Conservation (phyloP, 2,329 filamentous ascomycete species). For the Botrytis tulipae region DNA sequence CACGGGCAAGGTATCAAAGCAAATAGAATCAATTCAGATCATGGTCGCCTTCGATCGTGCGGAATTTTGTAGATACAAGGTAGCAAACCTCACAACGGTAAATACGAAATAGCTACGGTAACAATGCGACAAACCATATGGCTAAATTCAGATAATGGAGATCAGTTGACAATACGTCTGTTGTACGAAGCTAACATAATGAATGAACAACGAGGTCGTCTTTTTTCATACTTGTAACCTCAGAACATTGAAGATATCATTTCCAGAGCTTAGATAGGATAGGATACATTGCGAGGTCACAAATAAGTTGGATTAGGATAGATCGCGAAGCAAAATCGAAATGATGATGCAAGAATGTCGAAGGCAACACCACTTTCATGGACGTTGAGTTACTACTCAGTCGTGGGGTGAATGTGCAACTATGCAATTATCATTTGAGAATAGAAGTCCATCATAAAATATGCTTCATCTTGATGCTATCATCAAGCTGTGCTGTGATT, state of each 20-base stretch:
- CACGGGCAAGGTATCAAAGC: neutral
- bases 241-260: neutral
- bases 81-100: neutral
- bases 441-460: neutral
- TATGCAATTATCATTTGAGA: neutral
- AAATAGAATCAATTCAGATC: neutral
- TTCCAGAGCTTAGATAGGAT: neutral
- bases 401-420: neutral
- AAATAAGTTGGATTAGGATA: neutral
- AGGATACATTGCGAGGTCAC: neutral
- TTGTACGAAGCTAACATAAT: neutral
- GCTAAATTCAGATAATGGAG: neutral
- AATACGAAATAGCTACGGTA: neutral
- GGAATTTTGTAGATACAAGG: neutral
- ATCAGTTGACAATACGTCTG: neutral
- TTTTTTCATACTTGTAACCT: neutral
- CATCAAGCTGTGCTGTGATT: neutral
- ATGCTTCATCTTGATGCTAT: neutral
- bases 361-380: neutral
- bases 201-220: neutral
- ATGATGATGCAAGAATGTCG: neutral
- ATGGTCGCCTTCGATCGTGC: neutral
- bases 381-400: neutral
- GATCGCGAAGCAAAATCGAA: neutral
- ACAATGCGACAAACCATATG: neutral